Evolutionary conservation across 768 basidiomycete species (phyloP).

Genomic region (Trametopsis cervina): DNA sequence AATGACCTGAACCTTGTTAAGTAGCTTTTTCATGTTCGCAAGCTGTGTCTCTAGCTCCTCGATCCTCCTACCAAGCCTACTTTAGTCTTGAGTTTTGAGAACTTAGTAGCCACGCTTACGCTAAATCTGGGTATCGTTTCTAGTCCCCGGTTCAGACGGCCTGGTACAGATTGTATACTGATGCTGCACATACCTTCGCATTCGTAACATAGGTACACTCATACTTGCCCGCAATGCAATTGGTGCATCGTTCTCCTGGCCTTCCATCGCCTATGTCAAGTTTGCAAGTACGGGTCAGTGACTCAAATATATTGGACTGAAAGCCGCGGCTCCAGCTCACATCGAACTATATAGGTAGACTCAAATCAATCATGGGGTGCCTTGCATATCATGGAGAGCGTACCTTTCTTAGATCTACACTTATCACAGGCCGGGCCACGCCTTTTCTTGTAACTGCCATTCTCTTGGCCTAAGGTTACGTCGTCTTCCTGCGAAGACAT

Average conservation of each 20-base stretch:
- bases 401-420: conserved; percentile 13
- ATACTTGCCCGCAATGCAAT: conserved; percentile 1
- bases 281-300: too few species aligned
- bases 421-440: conserved; percentile 9
- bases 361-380: too few species aligned
- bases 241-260: conserved; percentile 5
- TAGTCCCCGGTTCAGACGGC: background rate
- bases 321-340: conserved; percentile 9
- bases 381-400: too few species aligned
- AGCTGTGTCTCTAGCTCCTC: conserved; percentile 16
- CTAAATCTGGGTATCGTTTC: conserved; percentile 14
- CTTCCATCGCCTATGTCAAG: conserved; percentile 11
- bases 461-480: background rate
- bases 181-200: conserved; percentile 4
- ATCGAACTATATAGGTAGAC: conserved; percentile 10
- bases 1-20: conserved; percentile 11
- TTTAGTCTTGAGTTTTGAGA: background rate
- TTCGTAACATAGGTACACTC: conserved; percentile 11
- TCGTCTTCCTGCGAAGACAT: conserved; percentile 12
- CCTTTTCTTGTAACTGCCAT: conserved; percentile 1
- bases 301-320: too few species aligned
- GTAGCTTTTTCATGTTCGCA: conserved; percentile 17
- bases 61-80: conserved; percentile 12
- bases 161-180: background rate
- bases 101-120: conserved; percentile 1